These are phyloP conservation scores for Jacaranda copaia DNA, from an alignment of 257 asterid species.

Conservation along the genomic window DNA sequence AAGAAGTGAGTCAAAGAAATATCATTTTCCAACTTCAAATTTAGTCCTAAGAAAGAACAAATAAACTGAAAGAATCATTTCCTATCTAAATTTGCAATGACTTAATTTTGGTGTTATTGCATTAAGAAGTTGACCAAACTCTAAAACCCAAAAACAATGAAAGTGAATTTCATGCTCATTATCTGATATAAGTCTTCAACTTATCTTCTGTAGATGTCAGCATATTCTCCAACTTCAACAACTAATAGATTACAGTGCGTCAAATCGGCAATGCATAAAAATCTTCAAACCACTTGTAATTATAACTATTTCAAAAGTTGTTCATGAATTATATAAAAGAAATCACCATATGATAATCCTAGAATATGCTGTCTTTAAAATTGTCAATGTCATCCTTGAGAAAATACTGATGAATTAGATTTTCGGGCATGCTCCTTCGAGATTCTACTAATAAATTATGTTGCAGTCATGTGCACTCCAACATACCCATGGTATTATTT, in stretches of 20 bases:
- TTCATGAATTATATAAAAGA: not conserved
- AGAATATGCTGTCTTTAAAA: not conserved
- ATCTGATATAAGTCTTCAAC: not conserved
- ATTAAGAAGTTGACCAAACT: not conserved
- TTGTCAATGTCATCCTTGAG: not conserved
- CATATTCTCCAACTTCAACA: not conserved
- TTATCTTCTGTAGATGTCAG: not conserved
- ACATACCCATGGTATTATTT: conserved; percentile 1
- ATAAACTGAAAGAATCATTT: no score
- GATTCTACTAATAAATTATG: not conserved
- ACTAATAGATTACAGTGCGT: not conserved
- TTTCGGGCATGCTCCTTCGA: not conserved
- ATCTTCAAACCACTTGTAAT: no score
- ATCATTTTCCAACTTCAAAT: no score
- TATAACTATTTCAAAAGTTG: not conserved
- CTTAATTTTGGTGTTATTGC: not conserved
- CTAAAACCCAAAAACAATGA: not conserved
- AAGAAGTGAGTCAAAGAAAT: no score
- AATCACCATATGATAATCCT: not conserved
- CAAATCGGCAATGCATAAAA: not conserved
- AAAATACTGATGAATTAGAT: conserved; percentile 8
- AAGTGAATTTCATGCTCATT: not conserved
- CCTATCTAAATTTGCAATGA: no score
- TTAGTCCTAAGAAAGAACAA: no score
- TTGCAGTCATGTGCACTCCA: conserved; percentile 9